Percentiles rank a stretch among this genome's conserved stretches.
Conservation (phyloP, 768 basidiomycete genomes). For the Kwoniella newhampshirensis region DNA sequence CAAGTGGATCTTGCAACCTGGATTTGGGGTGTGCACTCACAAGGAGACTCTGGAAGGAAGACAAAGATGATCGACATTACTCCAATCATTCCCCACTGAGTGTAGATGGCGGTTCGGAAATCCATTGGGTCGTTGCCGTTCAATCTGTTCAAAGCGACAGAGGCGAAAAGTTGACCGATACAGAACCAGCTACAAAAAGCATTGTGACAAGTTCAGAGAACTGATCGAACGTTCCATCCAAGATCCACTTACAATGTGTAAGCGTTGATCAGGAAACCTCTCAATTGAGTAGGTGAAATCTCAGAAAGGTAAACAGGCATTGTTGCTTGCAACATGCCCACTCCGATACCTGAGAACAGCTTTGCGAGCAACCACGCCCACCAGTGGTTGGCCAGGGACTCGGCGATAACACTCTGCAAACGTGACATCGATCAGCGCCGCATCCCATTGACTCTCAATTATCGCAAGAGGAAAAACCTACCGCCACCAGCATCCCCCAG, state of each 20-base stretch:
- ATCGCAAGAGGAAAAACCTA: slow-evolving; percentile 7
- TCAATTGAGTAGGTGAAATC: slow-evolving; percentile 20
- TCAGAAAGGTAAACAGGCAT: slow-evolving; percentile 33
- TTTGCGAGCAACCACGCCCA: slow-evolving; percentile 30
- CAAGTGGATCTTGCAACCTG: neutral
- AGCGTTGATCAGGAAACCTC: slow-evolving; percentile 34
- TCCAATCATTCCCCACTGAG: slow-evolving; percentile 27
- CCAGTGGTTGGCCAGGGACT: slow-evolving; percentile 24
- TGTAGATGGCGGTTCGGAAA: slow-evolving; percentile 30
- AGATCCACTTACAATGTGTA: slow-evolving; percentile 26
- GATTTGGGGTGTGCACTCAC: slow-evolving; percentile 3
- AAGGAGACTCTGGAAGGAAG: slow-evolving; percentile 24
- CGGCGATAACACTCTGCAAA: slow-evolving; percentile 19
- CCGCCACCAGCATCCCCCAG: slow-evolving; percentile 21
- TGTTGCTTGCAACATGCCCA: slow-evolving; percentile 33
- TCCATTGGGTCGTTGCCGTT: slow-evolving; percentile 16
- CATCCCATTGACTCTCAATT: too few species aligned
- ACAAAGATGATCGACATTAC: slow-evolving; percentile 22
- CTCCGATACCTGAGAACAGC: slow-evolving; percentile 30
- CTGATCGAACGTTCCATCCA: neutral
- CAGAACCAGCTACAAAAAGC: slow-evolving; percentile 26
- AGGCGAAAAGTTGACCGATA: slow-evolving; percentile 33
- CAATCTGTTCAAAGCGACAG: slow-evolving; percentile 23
- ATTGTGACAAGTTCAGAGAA: neutral
- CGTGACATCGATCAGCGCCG: too few species aligned